phyloP scores from a whole-genome alignment of 805 yeast species.

The Ogataea salicorniae region DNA sequence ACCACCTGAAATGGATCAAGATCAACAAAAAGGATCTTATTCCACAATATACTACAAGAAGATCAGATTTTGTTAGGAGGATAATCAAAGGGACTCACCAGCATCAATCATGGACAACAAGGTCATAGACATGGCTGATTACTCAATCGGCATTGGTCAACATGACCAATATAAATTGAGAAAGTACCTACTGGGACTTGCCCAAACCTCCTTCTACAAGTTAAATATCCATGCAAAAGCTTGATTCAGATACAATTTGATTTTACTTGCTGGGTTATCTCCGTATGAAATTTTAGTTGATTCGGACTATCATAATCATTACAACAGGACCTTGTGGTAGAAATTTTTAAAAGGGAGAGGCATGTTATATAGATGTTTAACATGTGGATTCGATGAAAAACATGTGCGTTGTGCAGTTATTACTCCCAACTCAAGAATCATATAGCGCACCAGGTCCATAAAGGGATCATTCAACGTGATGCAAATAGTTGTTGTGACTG shows the following conservation, averaged over 20 bases:
- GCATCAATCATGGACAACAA: no score
- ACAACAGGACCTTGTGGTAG: conserved; percentile 69
- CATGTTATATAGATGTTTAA: conserved; percentile 72
- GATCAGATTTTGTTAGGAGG: no score
- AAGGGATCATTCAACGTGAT: conserved; percentile 58
- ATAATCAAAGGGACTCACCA: no score
- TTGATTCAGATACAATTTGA: conserved; percentile 36
- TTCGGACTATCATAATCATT: conserved; percentile 36
- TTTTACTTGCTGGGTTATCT: conserved; percentile 8
- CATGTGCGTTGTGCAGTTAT: conserved; percentile 74
- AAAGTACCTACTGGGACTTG: conserved; percentile 35
- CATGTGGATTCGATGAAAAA: conserved; percentile 76
- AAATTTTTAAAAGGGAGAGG: conserved; percentile 71
- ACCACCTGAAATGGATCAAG: no score
- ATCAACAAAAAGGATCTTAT: no score
- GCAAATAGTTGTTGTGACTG: conserved; percentile 83
- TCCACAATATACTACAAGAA: no score
- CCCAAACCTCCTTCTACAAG: conserved; percentile 29
- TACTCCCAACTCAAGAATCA: conserved; percentile 73
- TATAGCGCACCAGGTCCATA: conserved; percentile 61
- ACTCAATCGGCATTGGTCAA: no score
- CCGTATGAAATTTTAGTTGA: conserved; percentile 18
- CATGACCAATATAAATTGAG: conserved; percentile 12
- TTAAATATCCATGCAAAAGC: conserved; percentile 27
- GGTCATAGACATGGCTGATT: no score